Conservation (phyloP, 306 rosid genomes). For the Alnus glutinosa region DNA sequence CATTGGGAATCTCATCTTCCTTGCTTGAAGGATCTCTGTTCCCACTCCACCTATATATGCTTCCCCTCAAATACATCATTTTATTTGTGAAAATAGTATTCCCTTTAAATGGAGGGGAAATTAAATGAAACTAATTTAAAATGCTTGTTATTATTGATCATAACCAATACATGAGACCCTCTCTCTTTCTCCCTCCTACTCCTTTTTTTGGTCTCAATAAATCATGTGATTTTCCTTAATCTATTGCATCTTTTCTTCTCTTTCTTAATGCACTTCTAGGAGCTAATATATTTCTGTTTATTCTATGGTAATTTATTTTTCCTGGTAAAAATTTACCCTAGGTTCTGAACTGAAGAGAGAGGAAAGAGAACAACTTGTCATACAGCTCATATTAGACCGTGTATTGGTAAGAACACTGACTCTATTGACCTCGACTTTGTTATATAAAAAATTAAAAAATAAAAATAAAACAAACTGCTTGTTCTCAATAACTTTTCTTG, state of each 20-base stretch:
- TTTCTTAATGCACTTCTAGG: conserved; percentile 17
- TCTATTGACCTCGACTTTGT: conserved; percentile 15
- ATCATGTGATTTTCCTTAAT: not conserved
- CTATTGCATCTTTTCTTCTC: conserved; percentile 13
- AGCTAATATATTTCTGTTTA: conserved; percentile 14
- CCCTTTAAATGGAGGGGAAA: not conserved
- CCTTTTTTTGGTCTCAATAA: conserved; percentile 3
- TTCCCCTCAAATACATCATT: not conserved
- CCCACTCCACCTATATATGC: not conserved
- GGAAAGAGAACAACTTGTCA: conserved; percentile 80
- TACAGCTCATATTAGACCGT: conserved; percentile 70
- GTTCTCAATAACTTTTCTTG: not conserved
- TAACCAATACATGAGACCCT: not conserved
- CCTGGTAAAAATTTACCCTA: conserved; percentile 39
- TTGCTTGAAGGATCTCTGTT: not conserved
- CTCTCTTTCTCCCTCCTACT: not conserved
- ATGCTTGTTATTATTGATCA: not conserved
- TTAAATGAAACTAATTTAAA: not conserved
- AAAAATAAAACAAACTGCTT: not conserved
- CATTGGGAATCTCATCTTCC: not conserved
- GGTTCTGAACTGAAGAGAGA: conserved; percentile 77
- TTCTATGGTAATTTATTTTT: conserved; percentile 20
- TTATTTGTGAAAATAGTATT: not conserved
- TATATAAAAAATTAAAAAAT: conserved; percentile 1
- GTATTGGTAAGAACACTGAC: conserved; percentile 54